Conservation (phyloP, 805 yeast genomes). For the Nakazawaea peltata region DNA sequence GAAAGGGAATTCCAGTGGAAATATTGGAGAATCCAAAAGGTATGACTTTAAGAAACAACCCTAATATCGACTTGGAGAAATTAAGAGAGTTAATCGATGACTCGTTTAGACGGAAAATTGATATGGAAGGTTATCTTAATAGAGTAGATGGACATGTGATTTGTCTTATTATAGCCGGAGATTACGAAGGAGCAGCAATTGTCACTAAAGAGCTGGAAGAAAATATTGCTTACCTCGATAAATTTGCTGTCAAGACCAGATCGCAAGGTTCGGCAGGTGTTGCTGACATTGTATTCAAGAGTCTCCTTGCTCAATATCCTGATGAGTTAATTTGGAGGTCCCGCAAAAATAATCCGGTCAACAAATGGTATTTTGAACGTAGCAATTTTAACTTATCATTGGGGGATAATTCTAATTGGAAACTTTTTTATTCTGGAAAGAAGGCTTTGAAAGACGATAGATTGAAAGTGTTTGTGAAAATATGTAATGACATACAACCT, state of each 20-base stretch:
- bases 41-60: constrained; percentile 25
- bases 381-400: constrained; percentile 61
- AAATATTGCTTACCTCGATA: constrained; percentile 57
- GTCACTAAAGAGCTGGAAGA: constrained; percentile 64
- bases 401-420: constrained; percentile 27
- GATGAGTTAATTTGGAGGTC: constrained; percentile 87
- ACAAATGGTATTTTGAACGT: constrained; percentile 96
- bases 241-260: constrained; percentile 79
- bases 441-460: constrained; percentile 23
- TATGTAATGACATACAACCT: constrained; percentile 52
- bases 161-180: constrained; percentile 78
- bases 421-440: constrained; percentile 34
- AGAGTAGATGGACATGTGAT: constrained; percentile 65
- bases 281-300: constrained; percentile 88
- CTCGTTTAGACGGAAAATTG: constrained; percentile 68
- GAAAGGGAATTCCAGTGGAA: constrained; percentile 61
- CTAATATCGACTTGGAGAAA: constrained; percentile 43
- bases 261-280: constrained; percentile 90
- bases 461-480: constrained; percentile 38
- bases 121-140: constrained; percentile 54
- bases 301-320: constrained; percentile 61
- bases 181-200: constrained; percentile 93
- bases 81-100: constrained; percentile 61
- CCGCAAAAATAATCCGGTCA: constrained; percentile 77
- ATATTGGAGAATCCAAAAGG: constrained; percentile 25